A percentile compares a stretch with the other conserved stretches of the same genome.
Conservation (phyloP, 805 yeast species). For the Candida ponderosae region DNA sequence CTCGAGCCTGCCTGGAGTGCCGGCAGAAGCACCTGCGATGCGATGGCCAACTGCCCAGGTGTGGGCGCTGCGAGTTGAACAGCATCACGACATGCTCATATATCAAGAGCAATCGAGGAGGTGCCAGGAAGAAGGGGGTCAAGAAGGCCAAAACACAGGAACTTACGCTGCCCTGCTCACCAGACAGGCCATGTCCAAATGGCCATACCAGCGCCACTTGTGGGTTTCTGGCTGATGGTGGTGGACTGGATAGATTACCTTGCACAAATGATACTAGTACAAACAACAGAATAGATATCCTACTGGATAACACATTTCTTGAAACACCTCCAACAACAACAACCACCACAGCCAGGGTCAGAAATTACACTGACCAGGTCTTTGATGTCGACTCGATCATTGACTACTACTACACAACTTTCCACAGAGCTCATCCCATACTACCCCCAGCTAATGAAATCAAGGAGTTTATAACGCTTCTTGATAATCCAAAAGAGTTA, state of each 20-base stretch:
- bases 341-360: neutral
- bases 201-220: slow-evolving; percentile 15
- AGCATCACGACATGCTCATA: slow-evolving; percentile 31
- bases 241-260: slow-evolving; percentile 11
- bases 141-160: slow-evolving; percentile 16
- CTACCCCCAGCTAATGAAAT: slow-evolving; percentile 33
- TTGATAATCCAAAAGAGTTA: slow-evolving; percentile 32
- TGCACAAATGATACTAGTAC: slow-evolving; percentile 6
- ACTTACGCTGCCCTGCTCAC: slow-evolving; percentile 13
- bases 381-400: slow-evolving; percentile 17
- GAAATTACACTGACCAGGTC: slow-evolving; percentile 2
- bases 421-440: slow-evolving; percentile 39
- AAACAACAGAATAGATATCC: no score
- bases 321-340: neutral
- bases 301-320: no score
- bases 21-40: slow-evolving; percentile 44
- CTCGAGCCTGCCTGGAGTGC: slow-evolving; percentile 45
- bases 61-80: slow-evolving; percentile 31
- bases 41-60: slow-evolving; percentile 38
- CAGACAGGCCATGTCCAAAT: slow-evolving; percentile 13
- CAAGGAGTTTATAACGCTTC: slow-evolving; percentile 20
- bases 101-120: slow-evolving; percentile 47
- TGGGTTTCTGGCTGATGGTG: slow-evolving; percentile 11
- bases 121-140: slow-evolving; percentile 43
- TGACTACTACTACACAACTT: slow-evolving; percentile 25